Evolutionary conservation across 345 rosid genomes (phyloP).

Genomic region (Eucalyptus tenuipes): DNA sequence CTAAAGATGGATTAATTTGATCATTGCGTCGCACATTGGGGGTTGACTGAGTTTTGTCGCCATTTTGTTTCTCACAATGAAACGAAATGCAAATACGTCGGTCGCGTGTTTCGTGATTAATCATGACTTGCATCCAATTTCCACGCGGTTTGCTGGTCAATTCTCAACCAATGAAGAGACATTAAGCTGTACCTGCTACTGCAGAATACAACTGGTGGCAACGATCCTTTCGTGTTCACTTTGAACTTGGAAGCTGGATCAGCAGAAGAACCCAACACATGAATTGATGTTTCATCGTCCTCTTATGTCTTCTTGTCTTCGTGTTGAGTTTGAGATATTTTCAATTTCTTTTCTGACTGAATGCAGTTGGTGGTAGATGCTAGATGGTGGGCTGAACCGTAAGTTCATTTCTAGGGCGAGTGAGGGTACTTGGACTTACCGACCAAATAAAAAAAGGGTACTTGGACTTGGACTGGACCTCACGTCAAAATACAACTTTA

Average conservation of each 20-base stretch:
- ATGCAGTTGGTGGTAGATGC: neutral
- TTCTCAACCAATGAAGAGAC: neutral
- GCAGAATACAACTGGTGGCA: neutral
- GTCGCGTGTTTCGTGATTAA: neutral
- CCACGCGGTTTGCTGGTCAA: neutral
- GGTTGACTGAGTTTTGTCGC: neutral
- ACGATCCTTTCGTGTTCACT: neutral
- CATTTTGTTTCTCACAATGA: neutral
- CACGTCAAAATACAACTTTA: neutral
- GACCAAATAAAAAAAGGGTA: neutral
- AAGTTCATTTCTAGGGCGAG: neutral
- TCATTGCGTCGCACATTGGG: neutral
- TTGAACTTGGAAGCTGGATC: neutral
- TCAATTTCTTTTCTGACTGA: neutral
- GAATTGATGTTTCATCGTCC: neutral
- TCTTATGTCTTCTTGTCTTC: neutral
- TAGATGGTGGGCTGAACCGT: neutral
- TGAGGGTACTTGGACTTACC: too few species aligned
- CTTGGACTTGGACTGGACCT: neutral
- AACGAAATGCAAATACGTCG: neutral
- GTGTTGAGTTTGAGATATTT: neutral
- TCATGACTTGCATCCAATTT: neutral
- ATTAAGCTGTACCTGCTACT: neutral
- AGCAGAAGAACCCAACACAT: neutral
- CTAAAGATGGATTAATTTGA: neutral